Base-by-base conservation (phyloP, 495 filamentous ascomycete genomes). In the Penicillium simplicissimum region DNA sequence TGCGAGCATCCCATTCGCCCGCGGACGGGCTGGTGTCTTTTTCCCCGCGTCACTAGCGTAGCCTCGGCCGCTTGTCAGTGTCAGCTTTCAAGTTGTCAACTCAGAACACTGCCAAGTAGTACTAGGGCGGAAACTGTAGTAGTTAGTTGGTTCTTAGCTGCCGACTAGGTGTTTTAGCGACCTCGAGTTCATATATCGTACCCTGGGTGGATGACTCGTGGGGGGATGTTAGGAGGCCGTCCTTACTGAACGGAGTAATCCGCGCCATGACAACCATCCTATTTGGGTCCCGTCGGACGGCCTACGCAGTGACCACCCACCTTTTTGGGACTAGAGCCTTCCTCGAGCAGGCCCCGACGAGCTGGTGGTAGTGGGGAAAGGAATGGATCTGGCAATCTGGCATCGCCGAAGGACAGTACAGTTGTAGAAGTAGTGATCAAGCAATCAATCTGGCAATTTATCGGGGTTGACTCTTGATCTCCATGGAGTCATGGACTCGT, bases 31-130 rank as follows among this genome's bases (percentile, higher is more conserved):
- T 31, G 42, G 15, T 43, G 23, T 23, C 43, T 25, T 35, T 35
- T 55, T 52, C 59, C 59, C 59, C 53, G 59, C 59, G 59, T 57
- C 59, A 25, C 54, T 62, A 62, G 59, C 36, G 59, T 36, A 55
- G 59, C 28, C 54, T 62, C 59, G 53, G 59, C 43, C 51, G 28
- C 37, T 42, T 45, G 42, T 42, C 52, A 62, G 57, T 31, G 28
- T 31, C 28, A 28, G 25, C n/a, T n/a, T n/a, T n/a, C n/a, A 25
- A 25, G 37, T 34, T 45, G 42, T 42, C 52, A 62, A 62, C 59
- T 53, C 23, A 3, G 23, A 25, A 25, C 3, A 25, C 23, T 25
- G 23, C 23, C 23, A 1, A 1, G 23, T 25, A 25, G 23, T 25
- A 1, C 3, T 25, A 3, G 23, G 23, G 23, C 23, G 23, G 23